phyloP scores from a whole-genome alignment of 2,329 filamentous ascomycete species.

The Pseudocercospora macadamiae region DNA sequence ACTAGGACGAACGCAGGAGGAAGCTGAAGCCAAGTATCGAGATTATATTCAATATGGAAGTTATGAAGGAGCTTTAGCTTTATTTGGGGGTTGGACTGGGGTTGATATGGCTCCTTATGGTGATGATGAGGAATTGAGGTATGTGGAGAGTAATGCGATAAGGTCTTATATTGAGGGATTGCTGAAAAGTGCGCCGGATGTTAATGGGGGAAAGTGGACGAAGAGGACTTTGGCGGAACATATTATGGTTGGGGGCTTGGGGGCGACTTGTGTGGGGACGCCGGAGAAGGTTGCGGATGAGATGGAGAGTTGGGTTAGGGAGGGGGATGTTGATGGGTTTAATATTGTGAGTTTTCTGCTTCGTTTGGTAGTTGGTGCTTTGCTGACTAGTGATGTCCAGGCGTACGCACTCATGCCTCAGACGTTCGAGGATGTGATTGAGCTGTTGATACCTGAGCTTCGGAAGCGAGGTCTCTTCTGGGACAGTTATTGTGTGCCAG shows the following conservation, averaged over 20 bases:
- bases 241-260: slow-evolving; percentile 68
- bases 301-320: slow-evolving; percentile 67
- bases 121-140: slow-evolving; percentile 65
- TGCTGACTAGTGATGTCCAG: slow-evolving; percentile 25
- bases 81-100: slow-evolving; percentile 77
- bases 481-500: slow-evolving; percentile 57
- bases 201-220: slow-evolving; percentile 65
- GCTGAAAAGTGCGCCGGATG: slow-evolving; percentile 60
- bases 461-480: slow-evolving; percentile 61
- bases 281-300: slow-evolving; percentile 67
- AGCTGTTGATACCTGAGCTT: slow-evolving; percentile 67
- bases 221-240: slow-evolving; percentile 71
- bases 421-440: slow-evolving; percentile 69
- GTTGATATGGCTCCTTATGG: slow-evolving; percentile 64
- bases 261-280: slow-evolving; percentile 67
- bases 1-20: slow-evolving; percentile 66
- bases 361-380: not conserved
- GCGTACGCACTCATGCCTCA: slow-evolving; percentile 69
- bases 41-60: slow-evolving; percentile 65
- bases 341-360: slow-evolving; percentile 61
- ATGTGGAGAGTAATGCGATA: slow-evolving; percentile 65
- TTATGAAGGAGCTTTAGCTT: slow-evolving; percentile 67
- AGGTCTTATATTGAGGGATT: slow-evolving; percentile 59
- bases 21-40: slow-evolving; percentile 65
- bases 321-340: slow-evolving; percentile 74